Evolutionary conservation across 2,329 filamentous ascomycete species (phyloP).

Genomic region (Epicoccum nigrum): DNA sequence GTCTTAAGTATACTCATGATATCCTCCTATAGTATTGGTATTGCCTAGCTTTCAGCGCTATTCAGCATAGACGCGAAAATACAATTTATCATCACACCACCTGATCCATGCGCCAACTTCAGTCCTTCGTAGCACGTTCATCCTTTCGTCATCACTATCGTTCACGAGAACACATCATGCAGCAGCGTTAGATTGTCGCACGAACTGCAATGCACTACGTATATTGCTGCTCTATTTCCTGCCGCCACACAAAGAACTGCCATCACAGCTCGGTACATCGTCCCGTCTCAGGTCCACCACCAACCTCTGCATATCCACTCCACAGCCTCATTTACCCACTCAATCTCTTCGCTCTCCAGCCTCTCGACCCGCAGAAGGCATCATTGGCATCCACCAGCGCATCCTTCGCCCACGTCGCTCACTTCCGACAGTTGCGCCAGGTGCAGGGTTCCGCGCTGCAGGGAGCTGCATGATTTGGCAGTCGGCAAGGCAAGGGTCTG

Average conservation of each 20-base stretch:
- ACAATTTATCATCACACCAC: conserved; percentile 10
- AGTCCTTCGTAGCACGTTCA: not conserved
- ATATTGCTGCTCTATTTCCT: conserved; percentile 1
- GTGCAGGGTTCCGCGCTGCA: conserved; percentile 2
- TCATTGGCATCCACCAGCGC: not conserved
- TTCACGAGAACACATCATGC: not conserved
- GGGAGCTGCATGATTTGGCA: not conserved
- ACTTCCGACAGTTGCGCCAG: conserved; percentile 2
- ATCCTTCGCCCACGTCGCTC: not conserved
- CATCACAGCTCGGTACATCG: not conserved
- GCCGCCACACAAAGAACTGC: conserved; percentile 1
- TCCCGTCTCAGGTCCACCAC: not conserved
- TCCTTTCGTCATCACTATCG: not conserved
- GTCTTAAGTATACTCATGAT: conserved; percentile 12
- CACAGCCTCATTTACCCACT: conserved; percentile 6
- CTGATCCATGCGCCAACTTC: not conserved
- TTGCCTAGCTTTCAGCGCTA: conserved; percentile 12
- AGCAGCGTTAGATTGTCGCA: not conserved
- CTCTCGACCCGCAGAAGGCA: conserved; percentile 1
- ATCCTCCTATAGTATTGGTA: conserved; percentile 19
- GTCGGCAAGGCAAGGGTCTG: not conserved
- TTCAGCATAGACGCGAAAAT: conserved; percentile 6
- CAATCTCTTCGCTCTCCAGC: not conserved
- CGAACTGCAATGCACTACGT: not conserved
- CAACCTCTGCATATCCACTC: not conserved